phyloP scores from a whole-genome alignment of 306 rosid genomes.

The Trifolium fragiferum region DNA sequence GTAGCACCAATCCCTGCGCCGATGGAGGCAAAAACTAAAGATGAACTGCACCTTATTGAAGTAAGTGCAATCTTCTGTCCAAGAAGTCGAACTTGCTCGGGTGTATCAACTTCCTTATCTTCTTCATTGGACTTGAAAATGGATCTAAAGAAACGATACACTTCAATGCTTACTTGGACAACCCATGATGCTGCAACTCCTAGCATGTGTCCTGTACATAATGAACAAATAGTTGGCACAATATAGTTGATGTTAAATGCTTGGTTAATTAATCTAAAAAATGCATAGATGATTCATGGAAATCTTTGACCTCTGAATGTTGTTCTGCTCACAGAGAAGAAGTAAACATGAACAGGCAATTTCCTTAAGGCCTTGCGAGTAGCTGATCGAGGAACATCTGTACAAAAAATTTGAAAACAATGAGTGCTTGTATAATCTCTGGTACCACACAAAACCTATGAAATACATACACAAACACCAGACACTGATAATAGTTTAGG shows the following conservation, averaged over 20 bases:
- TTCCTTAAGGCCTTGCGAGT: slow-evolving; percentile 75
- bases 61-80: slow-evolving; percentile 57
- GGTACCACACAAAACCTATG: neutral
- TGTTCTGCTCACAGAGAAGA: slow-evolving; percentile 67
- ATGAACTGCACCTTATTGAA: slow-evolving; percentile 66
- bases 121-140: slow-evolving; percentile 45
- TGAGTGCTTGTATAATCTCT: neutral
- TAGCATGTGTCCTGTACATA: slow-evolving; percentile 73
- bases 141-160: slow-evolving; percentile 52
- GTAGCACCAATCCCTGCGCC: slow-evolving; percentile 88
- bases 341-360: slow-evolving; percentile 66
- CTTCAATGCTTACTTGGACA: slow-evolving; percentile 76
- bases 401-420: slow-evolving; percentile 33
- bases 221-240: slow-evolving; percentile 30
- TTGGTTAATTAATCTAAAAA: slow-evolving; percentile 29
- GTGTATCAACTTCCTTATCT: slow-evolving; percentile 44
- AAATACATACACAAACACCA: neutral
- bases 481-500: no score
- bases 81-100: slow-evolving; percentile 50
- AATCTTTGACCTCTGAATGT: slow-evolving; percentile 71
- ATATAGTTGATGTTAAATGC: slow-evolving; percentile 40
- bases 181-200: slow-evolving; percentile 94
- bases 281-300: neutral
- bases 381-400: slow-evolving; percentile 86
- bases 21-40: slow-evolving; percentile 78